Base-by-base conservation (phyloP, 2,329 filamentous ascomycete species). In the Aspergillus sp. region DNA sequence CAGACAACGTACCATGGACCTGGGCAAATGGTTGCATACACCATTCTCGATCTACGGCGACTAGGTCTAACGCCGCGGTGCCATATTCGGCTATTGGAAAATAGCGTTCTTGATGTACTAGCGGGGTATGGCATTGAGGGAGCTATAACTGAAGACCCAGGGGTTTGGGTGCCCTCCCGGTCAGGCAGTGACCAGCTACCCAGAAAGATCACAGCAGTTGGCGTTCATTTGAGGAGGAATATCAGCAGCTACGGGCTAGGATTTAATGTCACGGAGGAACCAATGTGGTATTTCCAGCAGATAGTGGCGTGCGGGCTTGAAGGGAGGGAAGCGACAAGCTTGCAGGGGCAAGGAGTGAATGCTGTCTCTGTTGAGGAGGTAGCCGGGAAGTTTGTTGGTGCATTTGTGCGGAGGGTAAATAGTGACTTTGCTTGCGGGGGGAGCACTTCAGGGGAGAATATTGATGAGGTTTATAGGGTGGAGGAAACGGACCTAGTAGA, bases 1-100 rank as follows among this genome's bases (percentile, higher is more conserved):
- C 86, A 96, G 64, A 93, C 91, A 0, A 98, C 95, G 3, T 98
- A 96, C 78, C 95, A 99, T 72, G 95, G 93, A 0, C 95, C 93
- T 0, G 93, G 93, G 0, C 95, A 99, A 73, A 77, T 96, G 49
- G 90, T 97, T 37, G 86, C 93, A n/a, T 99, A 96, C 80, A 91
- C 93, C 3, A 85, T 97, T 51, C 73, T 96, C n/a, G 91, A 96
- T 73, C 82, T 98, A 56, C 85, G 85, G 54, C 81, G 83, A 11
- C 83, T 91, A 63, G 76, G 78, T 0, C 78, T 95, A 19, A 87
- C 84, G 4, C 88, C 95, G 12, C 80, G 90, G 17, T 85, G 84
- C 60, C 96, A 96, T 75, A 89, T 96, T 5, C 82, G 86, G 37
- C 74, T 92, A 33, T 82, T 99, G 1, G 93, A 99, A 72, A 81